These are phyloP conservation scores for Candida taoyuanica DNA, from an alignment of 805 yeast species.

Conservation along the genomic window DNA sequence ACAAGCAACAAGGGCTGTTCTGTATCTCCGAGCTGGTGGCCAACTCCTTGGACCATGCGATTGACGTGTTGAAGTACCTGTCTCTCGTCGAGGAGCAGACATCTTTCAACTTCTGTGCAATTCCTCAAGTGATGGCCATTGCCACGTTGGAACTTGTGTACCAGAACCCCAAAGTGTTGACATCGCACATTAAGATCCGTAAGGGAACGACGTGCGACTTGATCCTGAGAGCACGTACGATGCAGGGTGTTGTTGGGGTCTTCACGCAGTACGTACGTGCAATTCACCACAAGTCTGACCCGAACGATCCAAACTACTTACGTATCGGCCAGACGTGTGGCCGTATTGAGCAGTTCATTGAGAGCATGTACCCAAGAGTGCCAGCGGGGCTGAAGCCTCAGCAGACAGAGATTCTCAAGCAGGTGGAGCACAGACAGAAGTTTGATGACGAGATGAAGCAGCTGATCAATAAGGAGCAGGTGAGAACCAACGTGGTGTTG, in stretches of 20 bases:
- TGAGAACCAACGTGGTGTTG: slow-evolving; percentile 22
- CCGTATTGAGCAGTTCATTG: slow-evolving; percentile 84
- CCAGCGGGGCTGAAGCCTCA: slow-evolving; percentile 49
- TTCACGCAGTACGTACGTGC: slow-evolving; percentile 69
- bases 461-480: slow-evolving; percentile 23
- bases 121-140: slow-evolving; percentile 98
- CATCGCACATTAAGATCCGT: slow-evolving; percentile 76
- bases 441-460: slow-evolving; percentile 34
- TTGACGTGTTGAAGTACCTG: slow-evolving; percentile 71
- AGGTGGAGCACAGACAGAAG: slow-evolving; percentile 39
- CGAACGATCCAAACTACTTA: slow-evolving; percentile 81
- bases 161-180: slow-evolving; percentile 71
- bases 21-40: slow-evolving; percentile 81
- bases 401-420: slow-evolving; percentile 32
- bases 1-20: slow-evolving; percentile 50
- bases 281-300: slow-evolving; percentile 76
- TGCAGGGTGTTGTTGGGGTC: slow-evolving; percentile 69
- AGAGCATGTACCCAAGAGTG: slow-evolving; percentile 64
- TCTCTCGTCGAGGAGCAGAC: slow-evolving; percentile 76
- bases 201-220: slow-evolving; percentile 81
- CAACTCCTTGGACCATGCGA: slow-evolving; percentile 73
- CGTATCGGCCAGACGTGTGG: slow-evolving; percentile 82
- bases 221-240: slow-evolving; percentile 67
- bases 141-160: slow-evolving; percentile 87
- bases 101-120: slow-evolving; percentile 86